phyloP scores from a whole-genome alignment of 495 filamentous ascomycete genomes.

The Talaromyces ruber region DNA sequence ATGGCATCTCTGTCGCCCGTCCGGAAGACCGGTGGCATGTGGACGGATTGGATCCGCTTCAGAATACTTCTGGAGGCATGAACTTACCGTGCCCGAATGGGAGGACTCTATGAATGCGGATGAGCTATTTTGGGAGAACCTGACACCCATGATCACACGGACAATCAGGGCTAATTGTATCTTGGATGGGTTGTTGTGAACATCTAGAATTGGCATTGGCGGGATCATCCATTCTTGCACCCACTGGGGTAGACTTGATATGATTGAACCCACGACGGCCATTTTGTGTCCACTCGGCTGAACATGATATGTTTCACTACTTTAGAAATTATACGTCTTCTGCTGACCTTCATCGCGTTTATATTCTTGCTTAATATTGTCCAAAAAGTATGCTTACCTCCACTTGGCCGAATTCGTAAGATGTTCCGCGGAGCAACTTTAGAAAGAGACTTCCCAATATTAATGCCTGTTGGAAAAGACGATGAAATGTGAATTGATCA shows the following conservation, averaged over 20 bases:
- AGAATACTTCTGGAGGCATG: constrained; percentile 29
- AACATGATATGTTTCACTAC: no score
- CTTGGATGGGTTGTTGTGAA: constrained; percentile 10
- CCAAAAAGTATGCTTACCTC: not conserved
- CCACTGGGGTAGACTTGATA: not conserved
- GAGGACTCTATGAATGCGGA: constrained; percentile 7
- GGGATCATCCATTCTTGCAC: constrained; percentile 9
- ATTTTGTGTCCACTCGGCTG: constrained; percentile 9
- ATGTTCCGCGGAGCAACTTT: constrained; percentile 1
- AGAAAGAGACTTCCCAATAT: not conserved
- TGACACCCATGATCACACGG: not conserved
- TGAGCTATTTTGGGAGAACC: not conserved
- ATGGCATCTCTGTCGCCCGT: constrained; percentile 27
- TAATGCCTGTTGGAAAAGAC: not conserved
- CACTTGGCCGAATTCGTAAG: not conserved
- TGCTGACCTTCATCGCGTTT: not conserved
- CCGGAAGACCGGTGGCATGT: constrained; percentile 23
- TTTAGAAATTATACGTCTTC: not conserved
- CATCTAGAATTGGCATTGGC: constrained; percentile 6
- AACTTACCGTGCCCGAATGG: constrained; percentile 18
- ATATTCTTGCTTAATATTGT: not conserved
- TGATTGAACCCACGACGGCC: constrained; percentile 15
- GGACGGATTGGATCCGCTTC: constrained; percentile 30
- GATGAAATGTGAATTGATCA: not conserved
- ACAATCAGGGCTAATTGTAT: constrained; percentile 19